Evolutionary conservation across 2,329 filamentous ascomycete species (phyloP).

Genomic region (Fusarium penzigii): DNA sequence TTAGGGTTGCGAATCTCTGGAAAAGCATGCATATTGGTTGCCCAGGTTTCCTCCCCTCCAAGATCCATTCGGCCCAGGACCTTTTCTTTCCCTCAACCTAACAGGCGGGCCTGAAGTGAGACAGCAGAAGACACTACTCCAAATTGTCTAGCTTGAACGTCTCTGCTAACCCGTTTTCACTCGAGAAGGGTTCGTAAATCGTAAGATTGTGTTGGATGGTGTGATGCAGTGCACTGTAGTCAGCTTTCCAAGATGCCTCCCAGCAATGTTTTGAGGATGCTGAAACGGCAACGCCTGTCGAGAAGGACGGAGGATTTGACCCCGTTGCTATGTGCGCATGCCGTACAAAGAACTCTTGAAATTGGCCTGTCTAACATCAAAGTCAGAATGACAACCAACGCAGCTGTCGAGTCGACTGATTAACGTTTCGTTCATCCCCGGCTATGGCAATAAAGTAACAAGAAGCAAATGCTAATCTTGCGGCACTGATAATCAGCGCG

Average conservation of each 20-base stretch:
- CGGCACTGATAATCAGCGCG: conserved; percentile 3
- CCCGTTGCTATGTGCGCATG: too few species aligned
- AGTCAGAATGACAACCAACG: too few species aligned
- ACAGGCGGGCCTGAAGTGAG: conserved; percentile 9
- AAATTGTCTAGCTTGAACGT: conserved; percentile 11
- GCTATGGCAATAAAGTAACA: conserved; percentile 5
- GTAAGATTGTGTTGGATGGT: too few species aligned
- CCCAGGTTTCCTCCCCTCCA: neutral
- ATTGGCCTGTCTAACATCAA: too few species aligned
- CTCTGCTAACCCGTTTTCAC: conserved; percentile 9
- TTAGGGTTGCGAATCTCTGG: too few species aligned
- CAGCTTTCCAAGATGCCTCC: too few species aligned
- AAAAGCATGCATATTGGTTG: neutral
- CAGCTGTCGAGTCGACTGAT: too few species aligned
- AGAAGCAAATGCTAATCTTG: neutral
- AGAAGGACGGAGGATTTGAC: too few species aligned
- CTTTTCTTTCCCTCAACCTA: neutral
- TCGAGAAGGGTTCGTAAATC: conserved; percentile 14
- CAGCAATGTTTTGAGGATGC: too few species aligned
- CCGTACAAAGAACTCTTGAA: too few species aligned
- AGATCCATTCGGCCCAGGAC: conserved; percentile 1
- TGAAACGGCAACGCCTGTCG: too few species aligned
- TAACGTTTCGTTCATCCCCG: neutral
- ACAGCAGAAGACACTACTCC: conserved; percentile 14
- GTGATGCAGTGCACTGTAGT: too few species aligned